Conservation (phyloP, 345 rosid genomes). For the Balakata baccata region DNA sequence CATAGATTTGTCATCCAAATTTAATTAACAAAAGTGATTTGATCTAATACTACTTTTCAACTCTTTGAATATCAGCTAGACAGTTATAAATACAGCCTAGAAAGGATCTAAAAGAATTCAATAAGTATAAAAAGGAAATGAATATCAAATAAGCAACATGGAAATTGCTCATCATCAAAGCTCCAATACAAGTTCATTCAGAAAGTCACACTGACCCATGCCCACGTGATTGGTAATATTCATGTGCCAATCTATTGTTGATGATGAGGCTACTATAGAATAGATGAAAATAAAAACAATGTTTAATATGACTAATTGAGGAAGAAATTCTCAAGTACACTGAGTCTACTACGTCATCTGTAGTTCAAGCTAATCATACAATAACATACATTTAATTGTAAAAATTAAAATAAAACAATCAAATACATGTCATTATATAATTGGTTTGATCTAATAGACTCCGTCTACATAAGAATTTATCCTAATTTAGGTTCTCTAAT, state of each 20-base stretch:
- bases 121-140: not conserved
- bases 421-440: too few species aligned
- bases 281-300: not conserved
- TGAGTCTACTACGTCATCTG: too few species aligned
- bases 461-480: too few species aligned
- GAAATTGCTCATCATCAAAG: slow-evolving; percentile 15
- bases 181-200: slow-evolving; percentile 10
- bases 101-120: not conserved
- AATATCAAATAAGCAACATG: slow-evolving; percentile 7
- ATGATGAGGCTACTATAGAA: not conserved
- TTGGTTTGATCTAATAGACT: too few species aligned
- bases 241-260: slow-evolving; percentile 14
- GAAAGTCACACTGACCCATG: slow-evolving; percentile 14
- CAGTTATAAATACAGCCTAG: slow-evolving; percentile 9
- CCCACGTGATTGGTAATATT: slow-evolving; percentile 13
- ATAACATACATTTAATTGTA: too few species aligned
- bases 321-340: too few species aligned
- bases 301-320: not conserved
- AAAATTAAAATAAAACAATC: too few species aligned
- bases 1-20: not conserved
- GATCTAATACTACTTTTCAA: slow-evolving; percentile 8
- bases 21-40: slow-evolving; percentile 17
- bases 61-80: slow-evolving; percentile 6
- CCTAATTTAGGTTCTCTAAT: too few species aligned
- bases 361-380: too few species aligned